Base-by-base conservation (phyloP, 805 yeast genomes). In the Wickerhamia fluorescens region DNA sequence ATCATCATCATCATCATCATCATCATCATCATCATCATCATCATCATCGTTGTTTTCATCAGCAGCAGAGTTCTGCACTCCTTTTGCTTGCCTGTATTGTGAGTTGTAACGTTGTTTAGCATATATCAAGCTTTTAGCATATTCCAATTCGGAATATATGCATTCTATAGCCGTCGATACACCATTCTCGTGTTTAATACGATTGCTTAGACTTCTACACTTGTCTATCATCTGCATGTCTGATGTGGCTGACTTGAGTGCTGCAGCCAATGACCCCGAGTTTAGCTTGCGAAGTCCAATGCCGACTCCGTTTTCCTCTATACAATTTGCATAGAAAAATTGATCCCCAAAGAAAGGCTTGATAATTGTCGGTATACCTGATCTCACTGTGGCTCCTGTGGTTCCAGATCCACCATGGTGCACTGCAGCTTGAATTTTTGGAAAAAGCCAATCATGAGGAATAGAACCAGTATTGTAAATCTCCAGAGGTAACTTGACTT, bases 331-430 rank as follows among this genome's bases (percentile, higher is more conserved):
- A 52, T 84, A 89, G 50, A 89, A 89, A 49, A 84, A 88, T 55
- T 89, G 97, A 54, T 89, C 97, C 0, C 96, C 97, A 52, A 89
- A 89, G 47, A 89, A 89, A 2, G 97, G 97, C 51, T 88, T 89
- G 43, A 89, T 75, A 19, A 89, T 70, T 0, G 95, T 86, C 1
- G 97, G 96, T 18, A 82, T 53, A 0, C 97, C 97, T 9, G 83
- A 80, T 37, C 88, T 64, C 31, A 89, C 52, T 2, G 94, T 71
- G 0, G 96, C 95, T 6, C 97, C 97, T 0, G 96, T 89, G 0
- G 96, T 85, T 2, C 97, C 97, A 0, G 95, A 80, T 0, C 97
- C 97, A 22, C 97, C 97, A 51, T 89, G 97, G 50, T 89, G 97
- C 4, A 89, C 96, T 0, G 95, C 95, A 0, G 89, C 96, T 56